Percentiles rank a stretch among this genome's conserved stretches.
Evolutionary conservation across 78 protist species (phyloP).

Genomic region (Protostelium mycophagum): DNA sequence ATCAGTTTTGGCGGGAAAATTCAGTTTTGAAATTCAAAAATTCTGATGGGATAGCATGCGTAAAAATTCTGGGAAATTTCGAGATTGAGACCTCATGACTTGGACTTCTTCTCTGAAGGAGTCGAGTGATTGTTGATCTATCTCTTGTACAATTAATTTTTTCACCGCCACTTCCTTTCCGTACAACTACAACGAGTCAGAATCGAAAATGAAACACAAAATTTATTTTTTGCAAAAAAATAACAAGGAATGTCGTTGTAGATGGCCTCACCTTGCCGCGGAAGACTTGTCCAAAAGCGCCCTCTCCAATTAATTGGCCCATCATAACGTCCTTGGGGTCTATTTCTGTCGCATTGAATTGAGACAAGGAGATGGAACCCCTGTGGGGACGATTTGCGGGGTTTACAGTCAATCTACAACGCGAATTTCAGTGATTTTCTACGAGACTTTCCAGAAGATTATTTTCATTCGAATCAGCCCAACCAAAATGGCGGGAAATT

Average conservation of each 20-base stretch:
- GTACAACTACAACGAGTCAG: neutral
- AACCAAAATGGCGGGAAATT: too few relatives aligned
- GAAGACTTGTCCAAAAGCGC: neutral
- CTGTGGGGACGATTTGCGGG: too few relatives aligned
- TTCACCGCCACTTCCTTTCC: conserved; percentile 70
- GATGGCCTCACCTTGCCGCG: neutral
- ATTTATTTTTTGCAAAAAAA: too few relatives aligned
- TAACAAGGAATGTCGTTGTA: too few relatives aligned
- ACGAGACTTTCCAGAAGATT: too few relatives aligned
- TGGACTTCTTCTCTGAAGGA: conserved; percentile 56
- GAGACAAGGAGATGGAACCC: too few relatives aligned
- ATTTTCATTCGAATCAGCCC: too few relatives aligned
- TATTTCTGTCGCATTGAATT: too few relatives aligned
- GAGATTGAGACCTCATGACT: conserved; percentile 32
- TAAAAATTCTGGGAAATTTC: neutral
- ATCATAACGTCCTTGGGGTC: neutral
- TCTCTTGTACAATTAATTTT: conserved; percentile 47
- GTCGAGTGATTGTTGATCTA: conserved; percentile 39
- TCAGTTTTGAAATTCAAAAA: too few relatives aligned
- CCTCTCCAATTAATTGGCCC: neutral
- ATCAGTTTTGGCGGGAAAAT: too few relatives aligned
- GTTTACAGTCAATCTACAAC: neutral
- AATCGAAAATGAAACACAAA: neutral
- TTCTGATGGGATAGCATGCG: neutral
- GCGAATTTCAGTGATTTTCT: too few relatives aligned